phyloP scores from a whole-genome alignment of 768 basidiomycete genomes.

The Naganishia randhawae region DNA sequence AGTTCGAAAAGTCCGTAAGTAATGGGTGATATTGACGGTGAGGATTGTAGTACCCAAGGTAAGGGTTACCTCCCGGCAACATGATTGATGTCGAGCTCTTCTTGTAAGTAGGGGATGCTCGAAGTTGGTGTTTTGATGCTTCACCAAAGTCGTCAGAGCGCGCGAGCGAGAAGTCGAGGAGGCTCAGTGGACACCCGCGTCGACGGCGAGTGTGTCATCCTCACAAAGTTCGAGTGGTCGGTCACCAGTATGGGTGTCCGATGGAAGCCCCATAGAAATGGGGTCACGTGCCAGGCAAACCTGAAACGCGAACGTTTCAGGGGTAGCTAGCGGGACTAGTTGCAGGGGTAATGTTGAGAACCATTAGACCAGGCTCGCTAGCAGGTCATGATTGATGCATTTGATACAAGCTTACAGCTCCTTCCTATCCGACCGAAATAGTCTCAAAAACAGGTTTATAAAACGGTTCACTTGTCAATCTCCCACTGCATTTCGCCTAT shows the following conservation, averaged over 20 bases:
- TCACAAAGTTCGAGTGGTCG: neutral
- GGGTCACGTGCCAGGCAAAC: constrained; percentile 5
- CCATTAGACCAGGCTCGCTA: too few relatives aligned
- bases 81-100: neutral
- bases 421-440: neutral
- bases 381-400: too few relatives aligned
- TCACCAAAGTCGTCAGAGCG: neutral
- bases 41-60: constrained; percentile 1
- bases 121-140: too few relatives aligned
- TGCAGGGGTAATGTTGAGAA: too few relatives aligned
- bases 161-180: neutral
- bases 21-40: neutral
- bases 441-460: neutral
- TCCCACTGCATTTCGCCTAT: too few relatives aligned
- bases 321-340: too few relatives aligned
- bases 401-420: neutral
- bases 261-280: too few relatives aligned
- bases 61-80: neutral
- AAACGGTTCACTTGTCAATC: too few relatives aligned
- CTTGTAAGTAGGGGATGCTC: neutral
- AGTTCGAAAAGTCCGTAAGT: neutral
- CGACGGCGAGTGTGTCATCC: neutral
- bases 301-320: constrained; percentile 12
- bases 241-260: too few relatives aligned
- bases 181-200: neutral